Percentiles rank a stretch among this genome's conserved stretches.
These are phyloP conservation scores for Colletotrichum lupini DNA, from an alignment of 2,329 filamentous ascomycete genomes.

Conservation along the genomic window DNA sequence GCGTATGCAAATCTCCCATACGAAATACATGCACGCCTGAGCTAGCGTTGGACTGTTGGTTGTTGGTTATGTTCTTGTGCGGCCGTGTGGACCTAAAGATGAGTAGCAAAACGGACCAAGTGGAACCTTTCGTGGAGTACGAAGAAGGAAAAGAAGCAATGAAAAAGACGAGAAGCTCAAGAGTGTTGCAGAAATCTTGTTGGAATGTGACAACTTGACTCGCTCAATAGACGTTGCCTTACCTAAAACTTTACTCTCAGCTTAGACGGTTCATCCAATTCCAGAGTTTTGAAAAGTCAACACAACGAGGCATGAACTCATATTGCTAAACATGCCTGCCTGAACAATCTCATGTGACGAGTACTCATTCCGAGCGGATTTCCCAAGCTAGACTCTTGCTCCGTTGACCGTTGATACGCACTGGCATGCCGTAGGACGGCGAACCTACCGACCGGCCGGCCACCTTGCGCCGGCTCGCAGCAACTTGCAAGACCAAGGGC, in stretches of 20 bases:
- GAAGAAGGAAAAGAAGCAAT: neutral
- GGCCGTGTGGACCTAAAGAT: conserved; percentile 17
- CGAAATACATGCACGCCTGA: neutral
- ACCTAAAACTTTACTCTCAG: neutral
- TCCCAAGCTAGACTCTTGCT: neutral
- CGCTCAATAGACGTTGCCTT: neutral
- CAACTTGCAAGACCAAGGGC: conserved; percentile 9
- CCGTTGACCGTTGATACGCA: neutral
- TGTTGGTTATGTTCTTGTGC: conserved; percentile 2
- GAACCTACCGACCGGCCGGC: conserved; percentile 10
- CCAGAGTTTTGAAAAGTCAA: neutral
- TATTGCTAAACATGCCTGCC: neutral
- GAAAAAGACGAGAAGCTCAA: neutral
- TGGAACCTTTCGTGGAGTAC: conserved; percentile 21
- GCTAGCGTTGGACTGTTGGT: neutral
- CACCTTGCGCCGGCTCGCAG: conserved; percentile 9
- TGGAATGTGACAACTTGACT: conserved; percentile 4
- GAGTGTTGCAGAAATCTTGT: conserved; percentile 10
- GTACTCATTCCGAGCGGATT: neutral
- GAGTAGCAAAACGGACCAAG: conserved; percentile 17
- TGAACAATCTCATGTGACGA: too few species aligned
- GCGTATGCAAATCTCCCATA: conserved; percentile 23
- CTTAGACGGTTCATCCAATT: neutral
- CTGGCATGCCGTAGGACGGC: neutral
- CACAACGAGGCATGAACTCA: neutral